These are phyloP conservation scores for Trichoderma sp. DNA, from an alignment of 2,329 filamentous ascomycete species.

Conservation along the genomic window DNA sequence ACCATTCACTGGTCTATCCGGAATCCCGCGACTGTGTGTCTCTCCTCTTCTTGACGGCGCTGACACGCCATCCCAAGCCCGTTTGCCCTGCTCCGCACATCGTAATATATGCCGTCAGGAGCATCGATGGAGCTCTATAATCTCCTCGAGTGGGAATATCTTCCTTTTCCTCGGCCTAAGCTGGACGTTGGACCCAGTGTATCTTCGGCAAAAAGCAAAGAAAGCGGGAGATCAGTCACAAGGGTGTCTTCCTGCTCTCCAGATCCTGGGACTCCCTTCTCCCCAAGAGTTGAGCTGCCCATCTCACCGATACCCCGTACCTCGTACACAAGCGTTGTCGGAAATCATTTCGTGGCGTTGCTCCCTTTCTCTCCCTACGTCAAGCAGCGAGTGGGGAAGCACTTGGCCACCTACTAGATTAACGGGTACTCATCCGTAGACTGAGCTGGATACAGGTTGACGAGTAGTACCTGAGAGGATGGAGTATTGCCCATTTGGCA, in stretches of 20 bases:
- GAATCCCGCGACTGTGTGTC: not conserved
- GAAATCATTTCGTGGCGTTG: conserved; percentile 17
- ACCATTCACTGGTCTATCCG: not conserved
- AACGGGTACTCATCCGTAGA: not conserved
- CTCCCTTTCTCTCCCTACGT: conserved; percentile 9
- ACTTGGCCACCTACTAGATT: not conserved
- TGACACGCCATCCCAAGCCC: not conserved
- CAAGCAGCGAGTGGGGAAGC: not conserved
- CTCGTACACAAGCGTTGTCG: not conserved
- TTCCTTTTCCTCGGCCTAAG: not conserved
- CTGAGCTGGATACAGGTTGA: not conserved
- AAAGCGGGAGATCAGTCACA: not conserved
- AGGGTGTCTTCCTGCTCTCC: not conserved
- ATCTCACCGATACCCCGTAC: not conserved
- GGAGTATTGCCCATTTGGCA: not conserved
- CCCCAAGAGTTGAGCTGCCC: not conserved
- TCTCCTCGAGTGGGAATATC: too few relatives aligned
- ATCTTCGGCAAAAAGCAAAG: not conserved
- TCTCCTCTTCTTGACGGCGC: not conserved
- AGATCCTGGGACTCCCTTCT: not conserved
- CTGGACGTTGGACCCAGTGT: not conserved
- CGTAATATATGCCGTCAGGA: too few relatives aligned
- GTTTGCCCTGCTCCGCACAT: too few relatives aligned
- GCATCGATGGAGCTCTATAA: too few relatives aligned
- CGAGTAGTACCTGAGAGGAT: too few relatives aligned